phyloP scores from a whole-genome alignment of 2,329 filamentous ascomycete genomes.

The Botryotinia calthae region DNA sequence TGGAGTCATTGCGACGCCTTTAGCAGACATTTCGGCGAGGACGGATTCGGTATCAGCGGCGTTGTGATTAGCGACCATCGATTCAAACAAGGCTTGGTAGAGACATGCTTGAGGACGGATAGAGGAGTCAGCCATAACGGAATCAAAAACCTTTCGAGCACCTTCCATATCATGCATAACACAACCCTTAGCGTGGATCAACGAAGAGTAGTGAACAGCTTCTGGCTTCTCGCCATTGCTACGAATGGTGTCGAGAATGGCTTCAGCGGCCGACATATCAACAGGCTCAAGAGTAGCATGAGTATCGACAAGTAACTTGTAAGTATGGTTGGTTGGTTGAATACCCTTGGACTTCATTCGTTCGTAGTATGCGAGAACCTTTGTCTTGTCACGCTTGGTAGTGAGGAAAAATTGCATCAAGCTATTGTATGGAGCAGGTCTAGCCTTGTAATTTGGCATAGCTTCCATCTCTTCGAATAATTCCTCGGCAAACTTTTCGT shows the following conservation, averaged over 20 bases:
- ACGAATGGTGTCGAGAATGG: conserved; percentile 75
- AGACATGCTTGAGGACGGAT: conserved; percentile 78
- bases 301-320: conserved; percentile 94
- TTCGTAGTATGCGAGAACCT: conserved; percentile 92
- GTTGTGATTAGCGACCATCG: conserved; percentile 91
- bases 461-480: conserved; percentile 99
- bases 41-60: conserved; percentile 74
- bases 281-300: conserved; percentile 91
- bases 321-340: conserved; percentile 89
- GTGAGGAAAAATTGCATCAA: conserved; percentile 99
- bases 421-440: conserved; percentile 96
- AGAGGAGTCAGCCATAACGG: conserved; percentile 65
- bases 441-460: conserved; percentile 98
- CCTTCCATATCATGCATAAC: conserved; percentile 87
- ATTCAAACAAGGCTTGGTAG: conserved; percentile 95
- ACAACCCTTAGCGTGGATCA: conserved; percentile 95
- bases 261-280: conserved; percentile 83
- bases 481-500: conserved; percentile 96
- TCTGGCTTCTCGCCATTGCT: conserved; percentile 73
- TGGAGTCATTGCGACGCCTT: conserved; percentile 80
- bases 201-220: conserved; percentile 89
- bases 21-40: conserved; percentile 70
- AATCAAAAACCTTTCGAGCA: conserved; percentile 78
- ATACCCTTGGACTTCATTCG: conserved; percentile 89
- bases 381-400: conserved; percentile 91